Conservation (phyloP, 2,329 filamentous ascomycete genomes). For the Exophiala calicioides region DNA sequence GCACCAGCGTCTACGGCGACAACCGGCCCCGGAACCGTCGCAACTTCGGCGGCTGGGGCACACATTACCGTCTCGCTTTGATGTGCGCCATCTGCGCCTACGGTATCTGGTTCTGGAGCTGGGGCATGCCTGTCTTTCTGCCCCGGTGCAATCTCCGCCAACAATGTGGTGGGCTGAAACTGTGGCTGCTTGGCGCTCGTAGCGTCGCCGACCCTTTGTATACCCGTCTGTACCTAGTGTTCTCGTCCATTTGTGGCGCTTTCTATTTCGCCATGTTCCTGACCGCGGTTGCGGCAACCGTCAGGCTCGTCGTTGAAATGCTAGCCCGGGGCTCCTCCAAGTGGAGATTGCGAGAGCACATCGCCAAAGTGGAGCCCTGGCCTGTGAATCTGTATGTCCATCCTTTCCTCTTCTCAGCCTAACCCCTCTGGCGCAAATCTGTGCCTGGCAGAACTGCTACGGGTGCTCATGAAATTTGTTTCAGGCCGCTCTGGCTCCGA, state of each 20-base stretch:
- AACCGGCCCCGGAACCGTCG: constrained; percentile 3
- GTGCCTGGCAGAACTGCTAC: neutral
- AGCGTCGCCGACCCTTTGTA: neutral
- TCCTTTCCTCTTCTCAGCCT: neutral
- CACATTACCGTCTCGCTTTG: constrained; percentile 15
- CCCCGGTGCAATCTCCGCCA: neutral
- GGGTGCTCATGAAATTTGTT: too few species aligned
- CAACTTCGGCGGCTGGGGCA: constrained; percentile 18
- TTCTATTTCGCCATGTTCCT: constrained; percentile 2
- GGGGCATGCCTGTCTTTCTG: neutral
- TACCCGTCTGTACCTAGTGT: neutral
- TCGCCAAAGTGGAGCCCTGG: constrained; percentile 2
- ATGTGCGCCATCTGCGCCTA: constrained; percentile 1
- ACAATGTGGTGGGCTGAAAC: constrained; percentile 5
- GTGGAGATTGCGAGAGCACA: constrained; percentile 2
- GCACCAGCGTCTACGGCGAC: constrained; percentile 8
- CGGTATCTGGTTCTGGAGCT: constrained; percentile 5
- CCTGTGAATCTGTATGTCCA: constrained; percentile 1
- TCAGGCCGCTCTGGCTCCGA: too few species aligned
- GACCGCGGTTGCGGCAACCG: neutral
- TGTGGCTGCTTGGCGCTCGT: constrained; percentile 1
- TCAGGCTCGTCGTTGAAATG: neutral
- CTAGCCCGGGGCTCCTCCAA: neutral
- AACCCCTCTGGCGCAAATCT: neutral
- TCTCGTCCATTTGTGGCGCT: constrained; percentile 2